These are phyloP conservation scores for Globisporangium canariense DNA, from an alignment of 352 stramenopile species.

Conservation along the genomic window DNA sequence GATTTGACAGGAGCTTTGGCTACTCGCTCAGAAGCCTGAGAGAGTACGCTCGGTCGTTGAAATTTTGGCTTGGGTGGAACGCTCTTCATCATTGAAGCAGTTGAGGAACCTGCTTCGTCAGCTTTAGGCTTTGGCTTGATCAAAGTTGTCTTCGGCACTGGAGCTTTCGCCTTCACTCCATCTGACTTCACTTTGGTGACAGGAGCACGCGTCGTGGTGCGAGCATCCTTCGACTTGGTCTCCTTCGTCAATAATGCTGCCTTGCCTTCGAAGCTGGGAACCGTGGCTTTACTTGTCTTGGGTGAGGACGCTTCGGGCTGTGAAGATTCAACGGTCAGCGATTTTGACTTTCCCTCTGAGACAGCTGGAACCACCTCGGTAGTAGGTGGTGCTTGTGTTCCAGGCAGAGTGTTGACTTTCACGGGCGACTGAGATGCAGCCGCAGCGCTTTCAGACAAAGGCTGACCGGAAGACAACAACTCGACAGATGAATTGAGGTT, in stretches of 20 bases:
- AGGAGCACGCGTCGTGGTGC: not conserved
- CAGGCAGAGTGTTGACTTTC: not conserved
- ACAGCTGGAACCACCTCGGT: not conserved
- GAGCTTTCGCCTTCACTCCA: slow-evolving; percentile 9
- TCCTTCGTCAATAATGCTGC: not conserved
- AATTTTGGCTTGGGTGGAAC: slow-evolving; percentile 1
- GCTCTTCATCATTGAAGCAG: not conserved
- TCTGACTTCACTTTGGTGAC: not conserved
- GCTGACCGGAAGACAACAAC: too few species aligned
- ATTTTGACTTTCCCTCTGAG: not conserved
- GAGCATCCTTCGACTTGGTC: slow-evolving; percentile 4
- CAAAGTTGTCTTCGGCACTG: not conserved
- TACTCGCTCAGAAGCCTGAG: not conserved
- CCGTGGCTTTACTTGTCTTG: slow-evolving; percentile 7
- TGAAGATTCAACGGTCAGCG: not conserved
- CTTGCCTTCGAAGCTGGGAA: not conserved
- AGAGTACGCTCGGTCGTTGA: not conserved
- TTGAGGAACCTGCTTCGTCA: not conserved
- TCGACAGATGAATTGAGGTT: not conserved
- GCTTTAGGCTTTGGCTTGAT: slow-evolving; percentile 4
- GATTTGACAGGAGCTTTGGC: not conserved
- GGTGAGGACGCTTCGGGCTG: not conserved
- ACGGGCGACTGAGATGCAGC: not conserved
- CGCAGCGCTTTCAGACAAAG: not conserved
- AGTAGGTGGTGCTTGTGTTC: too few species aligned